A percentile compares a stretch with the other conserved stretches of the same genome.
Conservation (phyloP, 2,329 filamentous ascomycete genomes). For the Fusarium lyarnte region DNA sequence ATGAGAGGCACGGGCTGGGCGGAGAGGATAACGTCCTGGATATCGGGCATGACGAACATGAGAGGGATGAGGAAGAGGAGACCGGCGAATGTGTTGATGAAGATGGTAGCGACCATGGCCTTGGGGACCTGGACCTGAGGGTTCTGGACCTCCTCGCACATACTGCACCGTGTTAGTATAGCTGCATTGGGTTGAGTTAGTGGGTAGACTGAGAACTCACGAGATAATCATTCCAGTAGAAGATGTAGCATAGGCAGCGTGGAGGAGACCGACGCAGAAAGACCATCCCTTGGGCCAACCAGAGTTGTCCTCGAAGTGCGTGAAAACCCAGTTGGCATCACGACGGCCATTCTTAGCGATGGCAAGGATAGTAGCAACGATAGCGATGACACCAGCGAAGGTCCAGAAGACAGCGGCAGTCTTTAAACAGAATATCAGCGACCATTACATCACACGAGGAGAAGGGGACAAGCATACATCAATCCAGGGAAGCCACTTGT, state of each 20-base stretch:
- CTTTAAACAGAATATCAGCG: conserved; percentile 49
- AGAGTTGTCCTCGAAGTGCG: conserved; percentile 72
- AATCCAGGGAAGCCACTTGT: conserved; percentile 71
- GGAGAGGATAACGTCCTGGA: conserved; percentile 62
- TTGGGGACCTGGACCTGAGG: conserved; percentile 75
- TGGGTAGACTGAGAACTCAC: conserved; percentile 54
- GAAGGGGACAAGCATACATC: conserved; percentile 42
- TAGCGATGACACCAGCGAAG: conserved; percentile 74
- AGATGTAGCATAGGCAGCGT: conserved; percentile 78
- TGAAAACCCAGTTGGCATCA: conserved; percentile 71
- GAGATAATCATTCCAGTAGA: conserved; percentile 84
- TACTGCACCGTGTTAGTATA: conserved; percentile 53
- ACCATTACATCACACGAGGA: neutral
- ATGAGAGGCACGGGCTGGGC: conserved; percentile 72
- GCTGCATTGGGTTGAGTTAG: neutral
- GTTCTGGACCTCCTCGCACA: conserved; percentile 78
- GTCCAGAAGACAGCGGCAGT: conserved; percentile 82
- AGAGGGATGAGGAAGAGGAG: conserved; percentile 75
- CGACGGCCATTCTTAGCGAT: conserved; percentile 75
- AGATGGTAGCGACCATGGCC: conserved; percentile 74
- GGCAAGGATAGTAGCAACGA: conserved; percentile 68
- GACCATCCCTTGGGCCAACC: conserved; percentile 78
- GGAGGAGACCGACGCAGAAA: conserved; percentile 76
- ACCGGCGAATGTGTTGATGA: conserved; percentile 73
- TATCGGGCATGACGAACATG: conserved; percentile 73